Base-by-base conservation (phyloP, 2,329 filamentous ascomycete genomes). In the Cadophora malorum region DNA sequence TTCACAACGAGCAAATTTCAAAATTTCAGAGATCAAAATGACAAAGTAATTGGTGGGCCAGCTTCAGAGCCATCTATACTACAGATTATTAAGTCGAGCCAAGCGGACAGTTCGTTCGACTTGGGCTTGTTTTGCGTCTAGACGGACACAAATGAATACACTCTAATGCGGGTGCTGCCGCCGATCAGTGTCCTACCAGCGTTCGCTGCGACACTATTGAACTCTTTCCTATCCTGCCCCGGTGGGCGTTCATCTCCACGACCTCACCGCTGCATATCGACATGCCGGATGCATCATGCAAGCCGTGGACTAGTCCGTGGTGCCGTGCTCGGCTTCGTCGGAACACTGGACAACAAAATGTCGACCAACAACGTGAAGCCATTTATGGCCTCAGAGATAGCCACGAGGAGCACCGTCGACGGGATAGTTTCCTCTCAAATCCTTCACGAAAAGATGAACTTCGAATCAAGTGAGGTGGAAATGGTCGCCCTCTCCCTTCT, bases 401-500 rank as follows among this genome's bases (percentile, higher is more conserved):
- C 55, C 33, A 3, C 4, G 33, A 3, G 1, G 33, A 1, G 31
- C 21, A 38, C 23, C 1, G 9, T 31, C 8, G n/a, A 58, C 14
- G 55, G 3, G 10, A 56, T 16, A 16, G 1, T 41, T 35, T n/a
- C n/a, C 16, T 55, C 33, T 25, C n/a, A 38, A 21, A 21, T 21
- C 33, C 31, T n/a, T 21, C 52, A 55, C 23, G 19, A 56, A 16
- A 23, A 21, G 19, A n/a, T n/a, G 12, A 28, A 4, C 7, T 6
- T 64, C 33, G 19, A 35, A 23, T 82, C 78, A 89, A 70, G 86
- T 73, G 19, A 74, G 66, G 61, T 72, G 90, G 71, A 92, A 92
- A 69, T 91, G 88, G 78, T 92, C 90, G 0, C 75, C 86, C 85
- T 88, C 83, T 0, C 86, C 86, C n/a, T 88, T 80, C 68, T 84